Conservation (phyloP, 768 basidiomycete species). For the Tremella yokohamensis region DNA sequence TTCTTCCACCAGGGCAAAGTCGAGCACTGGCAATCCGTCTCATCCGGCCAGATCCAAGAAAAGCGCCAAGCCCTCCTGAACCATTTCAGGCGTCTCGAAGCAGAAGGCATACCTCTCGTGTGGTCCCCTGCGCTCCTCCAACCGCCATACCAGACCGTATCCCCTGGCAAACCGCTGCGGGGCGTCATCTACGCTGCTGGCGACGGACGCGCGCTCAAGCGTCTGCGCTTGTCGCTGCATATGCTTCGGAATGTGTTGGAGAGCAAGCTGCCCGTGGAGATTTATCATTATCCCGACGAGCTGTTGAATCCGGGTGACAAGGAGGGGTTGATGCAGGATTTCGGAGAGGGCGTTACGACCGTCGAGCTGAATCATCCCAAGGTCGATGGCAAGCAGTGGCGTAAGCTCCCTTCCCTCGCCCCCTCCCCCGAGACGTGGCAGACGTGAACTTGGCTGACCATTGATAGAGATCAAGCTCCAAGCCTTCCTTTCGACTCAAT, state of each 20-base stretch:
- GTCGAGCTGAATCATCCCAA: constrained; percentile 12
- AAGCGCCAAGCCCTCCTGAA: constrained; percentile 42
- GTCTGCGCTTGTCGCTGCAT: constrained; percentile 48
- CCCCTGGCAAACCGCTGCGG: constrained; percentile 20
- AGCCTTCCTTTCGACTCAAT: constrained; percentile 43
- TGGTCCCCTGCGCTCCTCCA: constrained; percentile 36
- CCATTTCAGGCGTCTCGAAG: constrained; percentile 35
- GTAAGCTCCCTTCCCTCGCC: not conserved
- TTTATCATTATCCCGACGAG: constrained; percentile 54
- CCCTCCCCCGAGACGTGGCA: too few relatives aligned
- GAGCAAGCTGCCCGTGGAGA: constrained; percentile 52
- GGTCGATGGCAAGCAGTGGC: constrained; percentile 21
- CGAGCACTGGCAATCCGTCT: constrained; percentile 37
- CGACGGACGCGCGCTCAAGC: constrained; percentile 46
- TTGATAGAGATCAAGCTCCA: constrained; percentile 42
- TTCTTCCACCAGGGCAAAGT: constrained; percentile 46
- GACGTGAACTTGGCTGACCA: not conserved
- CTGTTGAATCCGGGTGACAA: constrained; percentile 28
- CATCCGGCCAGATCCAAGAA: constrained; percentile 32
- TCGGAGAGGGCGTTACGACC: constrained; percentile 5
- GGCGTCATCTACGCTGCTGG: constrained; percentile 46
- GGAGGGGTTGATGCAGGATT: constrained; percentile 7
- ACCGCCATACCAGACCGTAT: constrained; percentile 1
- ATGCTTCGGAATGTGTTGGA: constrained; percentile 51
- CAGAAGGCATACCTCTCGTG: constrained; percentile 36